Percentiles rank a stretch among this genome's conserved stretches.
phyloP scores from a whole-genome alignment of 305 asterid genomes.

The Stenogyne calaminthoides region DNA sequence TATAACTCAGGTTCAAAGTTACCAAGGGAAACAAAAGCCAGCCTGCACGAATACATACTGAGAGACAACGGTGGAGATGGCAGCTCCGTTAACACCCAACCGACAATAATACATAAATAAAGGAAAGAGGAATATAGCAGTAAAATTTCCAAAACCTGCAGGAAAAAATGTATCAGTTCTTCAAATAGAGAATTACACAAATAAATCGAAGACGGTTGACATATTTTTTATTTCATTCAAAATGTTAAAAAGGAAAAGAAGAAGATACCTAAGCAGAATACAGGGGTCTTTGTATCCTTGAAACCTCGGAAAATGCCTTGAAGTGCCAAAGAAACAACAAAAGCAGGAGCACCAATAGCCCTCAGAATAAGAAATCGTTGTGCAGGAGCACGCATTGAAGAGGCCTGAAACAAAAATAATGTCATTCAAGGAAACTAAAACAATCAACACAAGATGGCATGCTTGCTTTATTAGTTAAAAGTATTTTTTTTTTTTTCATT shows the following conservation, averaged over 20 bases:
- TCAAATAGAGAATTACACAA: not conserved
- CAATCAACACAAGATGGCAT: not conserved
- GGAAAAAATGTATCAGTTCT: conserved; percentile 22
- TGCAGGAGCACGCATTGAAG: conserved; percentile 85
- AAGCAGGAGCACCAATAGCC: conserved; percentile 98
- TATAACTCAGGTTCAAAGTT: conserved; percentile 19
- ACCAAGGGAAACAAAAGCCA: conserved; percentile 19
- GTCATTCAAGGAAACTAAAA: not conserved
- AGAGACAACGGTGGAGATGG: conserved; percentile 84
- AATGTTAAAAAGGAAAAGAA: too few species aligned
- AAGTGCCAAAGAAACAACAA: conserved; percentile 91
- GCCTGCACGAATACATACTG: conserved; percentile 61
- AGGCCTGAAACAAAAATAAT: conserved; percentile 52
- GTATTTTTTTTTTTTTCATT: not conserved
- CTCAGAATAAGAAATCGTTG: conserved; percentile 74
- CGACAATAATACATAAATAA: conserved; percentile 58
- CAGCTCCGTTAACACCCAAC: conserved; percentile 95
- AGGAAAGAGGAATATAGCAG: conserved; percentile 79
- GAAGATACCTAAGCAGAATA: conserved; percentile 78
- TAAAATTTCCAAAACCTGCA: conserved; percentile 87
- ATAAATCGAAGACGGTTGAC: too few species aligned
- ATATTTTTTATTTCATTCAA: too few species aligned
- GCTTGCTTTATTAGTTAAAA: not conserved
- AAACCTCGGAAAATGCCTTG: conserved; percentile 98
- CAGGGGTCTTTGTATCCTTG: conserved; percentile 95